These are phyloP conservation scores for Zhuliangozyma blackwelliae DNA, from an alignment of 1,139 yeast species.

Conservation along the genomic window DNA sequence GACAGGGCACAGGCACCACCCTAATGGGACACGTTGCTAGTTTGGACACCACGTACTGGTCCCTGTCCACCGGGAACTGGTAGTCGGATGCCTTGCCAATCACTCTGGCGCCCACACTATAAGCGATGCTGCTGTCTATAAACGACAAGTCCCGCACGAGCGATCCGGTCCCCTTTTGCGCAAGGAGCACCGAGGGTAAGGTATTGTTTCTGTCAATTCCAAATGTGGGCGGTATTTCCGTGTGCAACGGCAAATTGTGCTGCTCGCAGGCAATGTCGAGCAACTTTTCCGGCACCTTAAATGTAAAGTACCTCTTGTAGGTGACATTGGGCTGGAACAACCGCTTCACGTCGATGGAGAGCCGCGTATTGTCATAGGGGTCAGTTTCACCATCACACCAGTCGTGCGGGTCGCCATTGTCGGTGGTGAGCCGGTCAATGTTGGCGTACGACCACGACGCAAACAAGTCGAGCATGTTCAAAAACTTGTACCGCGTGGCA, in stretches of 20 bases:
- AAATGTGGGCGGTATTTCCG: conserved; percentile 36
- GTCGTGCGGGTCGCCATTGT: conserved; percentile 46
- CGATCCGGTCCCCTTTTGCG: conserved; percentile 14
- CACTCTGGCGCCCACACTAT: conserved; percentile 40
- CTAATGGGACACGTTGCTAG: conserved; percentile 33
- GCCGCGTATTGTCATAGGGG: conserved; percentile 35
- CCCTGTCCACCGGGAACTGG: conserved; percentile 14
- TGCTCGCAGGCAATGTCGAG: conserved; percentile 38
- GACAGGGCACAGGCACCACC: conserved; percentile 30
- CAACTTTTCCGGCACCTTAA: conserved; percentile 38
- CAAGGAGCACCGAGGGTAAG: conserved; percentile 21
- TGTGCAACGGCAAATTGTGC: conserved; percentile 34
- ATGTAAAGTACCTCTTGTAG: conserved; percentile 42
- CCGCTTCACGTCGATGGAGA: conserved; percentile 38
- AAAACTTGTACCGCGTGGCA: conserved; percentile 27
- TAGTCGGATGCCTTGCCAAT: conserved; percentile 42
- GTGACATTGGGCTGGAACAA: conserved; percentile 36
- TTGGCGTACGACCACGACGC: conserved; percentile 48
- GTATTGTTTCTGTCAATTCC: conserved; percentile 27
- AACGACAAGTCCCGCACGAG: conserved; percentile 32
- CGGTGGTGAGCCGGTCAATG: conserved; percentile 41
- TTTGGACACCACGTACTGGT: conserved; percentile 38
- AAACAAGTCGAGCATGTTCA: conserved; percentile 43
- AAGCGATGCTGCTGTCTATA: conserved; percentile 35
- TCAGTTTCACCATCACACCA: conserved; percentile 49